A percentile compares a stretch with the other conserved stretches of the same genome.
phyloP scores from a whole-genome alignment of 352 stramenopile species.

The Globisporangium irregulare region DNA sequence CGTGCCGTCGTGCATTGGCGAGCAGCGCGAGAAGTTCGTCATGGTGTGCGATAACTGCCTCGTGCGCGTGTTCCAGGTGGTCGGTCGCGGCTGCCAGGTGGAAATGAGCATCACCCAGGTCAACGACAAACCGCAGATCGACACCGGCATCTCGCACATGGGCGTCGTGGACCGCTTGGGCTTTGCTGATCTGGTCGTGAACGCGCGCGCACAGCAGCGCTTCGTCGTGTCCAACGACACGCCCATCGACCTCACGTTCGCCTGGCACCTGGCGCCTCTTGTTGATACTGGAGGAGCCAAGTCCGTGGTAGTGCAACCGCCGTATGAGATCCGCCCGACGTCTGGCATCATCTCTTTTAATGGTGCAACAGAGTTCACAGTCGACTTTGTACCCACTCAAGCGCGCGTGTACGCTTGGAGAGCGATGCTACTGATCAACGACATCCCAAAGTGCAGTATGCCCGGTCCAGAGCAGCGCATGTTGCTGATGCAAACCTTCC shows the following conservation, averaged over 20 bases:
- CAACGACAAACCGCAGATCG: constrained; percentile 40
- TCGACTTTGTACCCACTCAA: constrained; percentile 38
- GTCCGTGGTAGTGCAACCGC: constrained; percentile 7
- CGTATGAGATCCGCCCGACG: constrained; percentile 39
- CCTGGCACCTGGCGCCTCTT: constrained; percentile 40
- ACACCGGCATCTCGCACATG: constrained; percentile 43
- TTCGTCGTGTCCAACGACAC: constrained; percentile 65
- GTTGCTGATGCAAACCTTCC: constrained; percentile 31
- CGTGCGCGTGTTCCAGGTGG: constrained; percentile 65
- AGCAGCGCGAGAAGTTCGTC: constrained; percentile 61
- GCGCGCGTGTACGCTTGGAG: constrained; percentile 25
- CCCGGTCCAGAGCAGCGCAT: constrained; percentile 40
- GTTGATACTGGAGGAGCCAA: neutral
- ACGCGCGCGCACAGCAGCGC: constrained; percentile 28
- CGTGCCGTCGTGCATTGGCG: constrained; percentile 47
- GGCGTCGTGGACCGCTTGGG: constrained; percentile 41
- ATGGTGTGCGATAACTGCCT: constrained; percentile 86
- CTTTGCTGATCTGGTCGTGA: constrained; percentile 46
- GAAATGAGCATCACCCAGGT: constrained; percentile 46
- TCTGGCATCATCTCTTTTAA: constrained; percentile 40
- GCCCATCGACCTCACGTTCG: constrained; percentile 54
- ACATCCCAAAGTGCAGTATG: constrained; percentile 53
- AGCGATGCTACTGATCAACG: constrained; percentile 41
- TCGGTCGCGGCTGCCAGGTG: constrained; percentile 65
- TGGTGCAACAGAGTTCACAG: constrained; percentile 36